These are phyloP conservation scores for Leccinellum rugosiceps DNA, from an alignment of 768 basidiomycete genomes.

Conservation along the genomic window DNA sequence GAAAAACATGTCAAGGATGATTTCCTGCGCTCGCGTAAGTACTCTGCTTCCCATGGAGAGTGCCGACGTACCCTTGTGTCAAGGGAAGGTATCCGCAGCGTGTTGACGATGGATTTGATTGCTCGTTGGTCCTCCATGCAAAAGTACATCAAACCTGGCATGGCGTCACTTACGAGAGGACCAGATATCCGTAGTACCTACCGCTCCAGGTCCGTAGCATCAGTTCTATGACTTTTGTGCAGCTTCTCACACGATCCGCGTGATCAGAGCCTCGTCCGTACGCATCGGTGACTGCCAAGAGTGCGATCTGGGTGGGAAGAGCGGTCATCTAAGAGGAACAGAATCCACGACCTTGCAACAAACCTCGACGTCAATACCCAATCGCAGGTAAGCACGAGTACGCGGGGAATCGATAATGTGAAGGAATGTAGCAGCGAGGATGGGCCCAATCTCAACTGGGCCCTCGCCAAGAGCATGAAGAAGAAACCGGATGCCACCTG, in stretches of 20 bases:
- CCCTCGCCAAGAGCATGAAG: conserved; percentile 89
- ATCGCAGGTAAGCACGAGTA: conserved; percentile 70
- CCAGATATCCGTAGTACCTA: conserved; percentile 35
- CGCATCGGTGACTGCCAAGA: conserved; percentile 89
- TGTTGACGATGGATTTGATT: conserved; percentile 80
- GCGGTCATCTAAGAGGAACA: neutral
- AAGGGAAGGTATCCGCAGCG: conserved; percentile 82
- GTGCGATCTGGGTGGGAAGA: conserved; percentile 55
- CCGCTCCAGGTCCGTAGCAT: conserved; percentile 95
- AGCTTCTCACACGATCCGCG: conserved; percentile 74
- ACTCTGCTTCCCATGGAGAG: neutral
- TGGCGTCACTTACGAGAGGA: conserved; percentile 6
- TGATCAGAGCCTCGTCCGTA: conserved; percentile 82
- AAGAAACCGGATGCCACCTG: conserved; percentile 83
- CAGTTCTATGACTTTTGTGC: conserved; percentile 71
- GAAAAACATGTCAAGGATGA: conserved; percentile 92
- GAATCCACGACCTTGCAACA: conserved; percentile 10
- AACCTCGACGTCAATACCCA: conserved; percentile 90
- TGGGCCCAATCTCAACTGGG: conserved; percentile 73
- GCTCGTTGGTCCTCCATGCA: conserved; percentile 88
- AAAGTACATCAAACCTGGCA: conserved; percentile 83
- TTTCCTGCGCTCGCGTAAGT: conserved; percentile 59
- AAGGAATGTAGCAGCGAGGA: conserved; percentile 77
- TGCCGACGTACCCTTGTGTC: conserved; percentile 63
- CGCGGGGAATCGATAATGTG: conserved; percentile 83